Percentiles rank a stretch among this genome's conserved stretches.
phyloP scores from a whole-genome alignment of 768 basidiomycete species.

The Lactarius sanguifluus region DNA sequence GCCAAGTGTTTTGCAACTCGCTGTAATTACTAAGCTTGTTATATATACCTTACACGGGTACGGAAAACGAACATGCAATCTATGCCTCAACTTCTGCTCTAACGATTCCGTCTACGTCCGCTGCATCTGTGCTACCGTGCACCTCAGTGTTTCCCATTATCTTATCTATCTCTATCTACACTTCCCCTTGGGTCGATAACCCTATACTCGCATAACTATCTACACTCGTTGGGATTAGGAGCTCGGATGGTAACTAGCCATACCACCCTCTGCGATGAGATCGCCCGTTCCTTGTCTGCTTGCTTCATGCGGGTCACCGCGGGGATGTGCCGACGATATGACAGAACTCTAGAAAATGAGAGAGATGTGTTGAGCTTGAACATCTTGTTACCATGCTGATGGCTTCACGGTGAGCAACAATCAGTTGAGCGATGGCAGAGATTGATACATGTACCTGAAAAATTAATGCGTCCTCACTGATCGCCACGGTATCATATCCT shows the following conservation, averaged over 20 bases:
- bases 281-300: neutral
- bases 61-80: too few relatives aligned
- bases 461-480: slow-evolving; percentile 20
- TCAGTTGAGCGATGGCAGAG: neutral
- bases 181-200: too few relatives aligned
- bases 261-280: neutral
- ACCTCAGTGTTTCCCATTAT: too few relatives aligned
- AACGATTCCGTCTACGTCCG: too few relatives aligned
- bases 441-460: slow-evolving; percentile 5
- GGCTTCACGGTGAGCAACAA: neutral
- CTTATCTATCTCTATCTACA: too few relatives aligned
- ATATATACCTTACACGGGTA: too few relatives aligned
- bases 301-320: neutral
- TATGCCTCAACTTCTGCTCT: too few relatives aligned
- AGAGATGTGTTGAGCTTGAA: slow-evolving; percentile 1
- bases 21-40: too few relatives aligned
- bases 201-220: too few relatives aligned
- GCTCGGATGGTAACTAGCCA: neutral
- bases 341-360: slow-evolving; percentile 14
- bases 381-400: neutral
- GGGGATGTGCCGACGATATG: too few relatives aligned
- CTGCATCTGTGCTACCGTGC: too few relatives aligned
- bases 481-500: neutral
- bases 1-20: too few relatives aligned
- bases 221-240: neutral